Conservation (phyloP, 495 filamentous ascomycete species). For the Jackrogersella minutella region DNA sequence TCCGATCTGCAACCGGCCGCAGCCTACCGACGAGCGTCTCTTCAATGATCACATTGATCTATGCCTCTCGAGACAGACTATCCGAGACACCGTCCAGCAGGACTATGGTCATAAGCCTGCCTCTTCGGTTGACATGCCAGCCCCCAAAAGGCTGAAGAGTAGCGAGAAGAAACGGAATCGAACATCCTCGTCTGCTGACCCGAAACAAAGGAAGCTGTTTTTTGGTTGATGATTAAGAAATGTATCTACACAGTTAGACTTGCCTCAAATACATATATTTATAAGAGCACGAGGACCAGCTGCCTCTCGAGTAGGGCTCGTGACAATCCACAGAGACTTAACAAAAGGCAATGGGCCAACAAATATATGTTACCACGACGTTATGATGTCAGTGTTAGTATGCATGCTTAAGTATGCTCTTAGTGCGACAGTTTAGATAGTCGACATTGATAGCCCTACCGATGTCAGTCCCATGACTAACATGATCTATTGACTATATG, state of each 20-base stretch:
- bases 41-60: slow-evolving; percentile 97
- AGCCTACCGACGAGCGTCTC: slow-evolving; percentile 73
- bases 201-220: slow-evolving; percentile 55
- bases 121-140: slow-evolving; percentile 13
- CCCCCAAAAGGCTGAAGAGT: slow-evolving; percentile 45
- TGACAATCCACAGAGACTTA: no score
- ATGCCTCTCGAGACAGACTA: slow-evolving; percentile 85
- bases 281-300: not conserved
- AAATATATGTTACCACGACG: no score
- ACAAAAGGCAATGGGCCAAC: no score
- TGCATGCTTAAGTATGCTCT: no score
- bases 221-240: slow-evolving; percentile 45
- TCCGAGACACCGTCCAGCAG: slow-evolving; percentile 78
- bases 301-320: no score
- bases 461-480: no score
- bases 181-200: slow-evolving; percentile 42
- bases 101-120: slow-evolving; percentile 34
- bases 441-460: no score
- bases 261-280: not conserved
- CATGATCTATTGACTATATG: no score
- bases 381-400: no score
- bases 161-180: slow-evolving; percentile 49
- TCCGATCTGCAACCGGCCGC: slow-evolving; percentile 81
- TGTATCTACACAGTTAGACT: not conserved
- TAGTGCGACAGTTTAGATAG: no score